Percentiles rank a stretch among this genome's conserved stretches.
These are phyloP conservation scores for Magnolia officinalis DNA, from an alignment of 164 flowering plant species.

Conservation along the genomic window DNA sequence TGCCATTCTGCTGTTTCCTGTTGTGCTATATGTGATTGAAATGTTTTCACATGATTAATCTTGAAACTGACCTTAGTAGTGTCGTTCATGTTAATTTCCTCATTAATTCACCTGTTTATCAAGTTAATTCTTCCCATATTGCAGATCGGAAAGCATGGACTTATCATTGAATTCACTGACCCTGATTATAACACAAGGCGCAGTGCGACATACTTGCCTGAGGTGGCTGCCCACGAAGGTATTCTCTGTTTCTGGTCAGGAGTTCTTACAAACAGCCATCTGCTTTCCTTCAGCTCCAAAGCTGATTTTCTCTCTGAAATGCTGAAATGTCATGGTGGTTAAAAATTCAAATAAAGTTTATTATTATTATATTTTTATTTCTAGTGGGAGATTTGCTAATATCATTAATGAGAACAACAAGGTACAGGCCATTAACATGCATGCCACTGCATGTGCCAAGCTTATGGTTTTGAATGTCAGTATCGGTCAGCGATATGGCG, in stretches of 20 bases:
- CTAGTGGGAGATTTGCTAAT: too few relatives aligned
- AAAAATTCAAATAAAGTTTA: too few relatives aligned
- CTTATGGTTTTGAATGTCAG: too few relatives aligned
- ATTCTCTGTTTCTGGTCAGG: not conserved
- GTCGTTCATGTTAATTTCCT: too few relatives aligned
- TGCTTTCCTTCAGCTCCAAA: not conserved
- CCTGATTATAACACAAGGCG: constrained; percentile 70
- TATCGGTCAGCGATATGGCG: too few relatives aligned
- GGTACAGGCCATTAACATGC: too few relatives aligned
- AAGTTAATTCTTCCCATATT: not conserved
- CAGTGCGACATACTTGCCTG: constrained; percentile 96
- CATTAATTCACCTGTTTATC: not conserved
- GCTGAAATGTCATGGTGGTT: not conserved
- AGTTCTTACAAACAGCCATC: not conserved
- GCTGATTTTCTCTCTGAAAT: not conserved
- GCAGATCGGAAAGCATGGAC: constrained; percentile 91
- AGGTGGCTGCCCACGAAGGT: constrained; percentile 98
- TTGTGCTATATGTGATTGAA: not conserved
- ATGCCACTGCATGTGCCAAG: too few relatives aligned
- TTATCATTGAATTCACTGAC: constrained; percentile 93
- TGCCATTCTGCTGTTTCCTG: not conserved
- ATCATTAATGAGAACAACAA: too few relatives aligned
- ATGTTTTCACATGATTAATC: not conserved
- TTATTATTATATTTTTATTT: too few relatives aligned
- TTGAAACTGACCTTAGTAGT: not conserved